Percentiles rank a stretch among this genome's conserved stretches.
Evolutionary conservation across 2,329 filamentous ascomycete genomes (phyloP).

Genomic region (Truncatella angustata): DNA sequence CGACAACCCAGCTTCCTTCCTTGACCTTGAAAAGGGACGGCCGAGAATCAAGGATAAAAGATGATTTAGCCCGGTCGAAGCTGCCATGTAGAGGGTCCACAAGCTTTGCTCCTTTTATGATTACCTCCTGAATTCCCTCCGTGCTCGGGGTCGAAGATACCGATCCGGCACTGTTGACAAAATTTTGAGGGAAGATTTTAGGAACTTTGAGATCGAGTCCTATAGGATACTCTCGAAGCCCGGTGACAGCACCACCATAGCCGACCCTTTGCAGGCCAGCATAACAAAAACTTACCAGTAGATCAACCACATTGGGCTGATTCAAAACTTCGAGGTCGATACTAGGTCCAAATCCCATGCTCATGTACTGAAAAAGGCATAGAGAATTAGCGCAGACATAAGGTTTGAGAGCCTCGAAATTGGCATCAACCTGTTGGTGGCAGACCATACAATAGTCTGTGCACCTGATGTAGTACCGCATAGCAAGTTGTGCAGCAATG

Average conservation of each 20-base stretch:
- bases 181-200: slow-evolving; percentile 15
- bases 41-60: slow-evolving; percentile 7
- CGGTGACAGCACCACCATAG: neutral
- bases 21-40: slow-evolving; percentile 9
- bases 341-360: slow-evolving; percentile 78
- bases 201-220: slow-evolving; percentile 32
- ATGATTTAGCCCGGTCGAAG: slow-evolving; percentile 13
- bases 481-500: slow-evolving; percentile 68
- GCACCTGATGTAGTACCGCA: slow-evolving; percentile 75
- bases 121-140: no score
- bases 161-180: no score
- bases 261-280: slow-evolving; percentile 39
- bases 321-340: slow-evolving; percentile 81
- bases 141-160: no score
- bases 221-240: slow-evolving; percentile 42
- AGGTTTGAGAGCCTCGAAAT: slow-evolving; percentile 70
- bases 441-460: slow-evolving; percentile 88
- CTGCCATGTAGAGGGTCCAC: slow-evolving; percentile 18
- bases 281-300: slow-evolving; percentile 82
- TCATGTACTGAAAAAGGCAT: slow-evolving; percentile 86
- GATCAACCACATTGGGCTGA: slow-evolving; percentile 79
- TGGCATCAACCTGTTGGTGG: slow-evolving; percentile 63
- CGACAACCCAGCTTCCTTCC: slow-evolving; percentile 24
- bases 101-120: slow-evolving; percentile 10
- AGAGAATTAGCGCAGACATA: slow-evolving; percentile 75